A percentile compares a stretch with the other conserved stretches of the same genome.
Conservation (phyloP, 805 yeast species). For the Pichia scutulata region DNA sequence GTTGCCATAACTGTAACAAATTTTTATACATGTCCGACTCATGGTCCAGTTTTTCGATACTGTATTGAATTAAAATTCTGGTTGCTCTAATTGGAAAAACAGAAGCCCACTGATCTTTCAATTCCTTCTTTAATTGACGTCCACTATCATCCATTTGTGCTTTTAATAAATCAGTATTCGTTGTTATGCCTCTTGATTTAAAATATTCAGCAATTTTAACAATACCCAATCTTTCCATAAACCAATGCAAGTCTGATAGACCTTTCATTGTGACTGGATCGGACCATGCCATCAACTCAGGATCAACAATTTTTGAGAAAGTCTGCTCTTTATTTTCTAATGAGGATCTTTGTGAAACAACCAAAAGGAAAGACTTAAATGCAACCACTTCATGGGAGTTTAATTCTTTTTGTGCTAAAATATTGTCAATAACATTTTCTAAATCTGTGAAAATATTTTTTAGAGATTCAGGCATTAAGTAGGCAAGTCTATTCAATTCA, state of each 20-base stretch:
- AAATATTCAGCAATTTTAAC: conserved; percentile 91
- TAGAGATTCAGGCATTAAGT: conserved; percentile 87
- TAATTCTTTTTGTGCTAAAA: conserved; percentile 60
- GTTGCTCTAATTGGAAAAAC: conserved; percentile 95
- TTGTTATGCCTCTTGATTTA: conserved; percentile 70
- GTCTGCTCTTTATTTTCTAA: conserved; percentile 61
- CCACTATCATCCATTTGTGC: conserved; percentile 92
- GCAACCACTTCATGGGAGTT: conserved; percentile 91
- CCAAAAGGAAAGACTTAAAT: conserved; percentile 83
- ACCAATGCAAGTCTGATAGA: conserved; percentile 86
- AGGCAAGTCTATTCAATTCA: conserved; percentile 87
- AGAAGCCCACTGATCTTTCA: conserved; percentile 88
- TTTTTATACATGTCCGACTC: conserved; percentile 66
- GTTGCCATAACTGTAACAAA: conserved; percentile 78
- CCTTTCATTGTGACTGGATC: conserved; percentile 89
- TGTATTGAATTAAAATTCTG: conserved; percentile 87
- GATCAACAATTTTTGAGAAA: conserved; percentile 85
- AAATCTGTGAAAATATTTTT: conserved; percentile 74
- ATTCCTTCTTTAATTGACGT: conserved; percentile 57
- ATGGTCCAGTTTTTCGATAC: conserved; percentile 84
- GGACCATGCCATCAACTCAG: conserved; percentile 88
- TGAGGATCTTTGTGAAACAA: conserved; percentile 82
- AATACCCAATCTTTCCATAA: conserved; percentile 94
- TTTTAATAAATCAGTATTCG: conserved; percentile 62
- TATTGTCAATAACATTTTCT: conserved; percentile 69